Evolutionary conservation across 805 yeast species (phyloP), one percentile per base, ranked within the genome.

Genomic region (Debaryomyces castellii): DNA sequence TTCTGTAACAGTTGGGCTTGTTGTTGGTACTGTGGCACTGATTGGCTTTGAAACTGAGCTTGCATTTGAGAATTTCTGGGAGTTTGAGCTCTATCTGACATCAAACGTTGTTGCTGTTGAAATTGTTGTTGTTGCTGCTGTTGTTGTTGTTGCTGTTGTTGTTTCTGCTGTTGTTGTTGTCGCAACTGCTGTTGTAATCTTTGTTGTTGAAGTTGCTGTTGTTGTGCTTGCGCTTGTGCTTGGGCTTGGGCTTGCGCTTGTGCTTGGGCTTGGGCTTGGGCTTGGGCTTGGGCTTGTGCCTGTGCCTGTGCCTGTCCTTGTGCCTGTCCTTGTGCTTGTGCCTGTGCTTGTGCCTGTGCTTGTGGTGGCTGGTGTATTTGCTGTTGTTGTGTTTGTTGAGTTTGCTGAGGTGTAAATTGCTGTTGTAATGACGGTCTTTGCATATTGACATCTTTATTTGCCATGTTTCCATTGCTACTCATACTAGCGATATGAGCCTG

Each of bases 11-110:
- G 34, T 39, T 53, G 61, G 49, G 57, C 52, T 50, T 52, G 57
- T 40, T 46, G 55, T 43, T 48, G 54, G 40, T 51, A 48, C 27
- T 48, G 59, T 23, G 51, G 61, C 39, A 52, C 53, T 16, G 27
- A 36, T 44, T n/a, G 53, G 42, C 9, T 27, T 27, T 23, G 55
- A 46, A 16, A 40, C 21, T 45, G 48, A 8, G 41, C 38, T 43
- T 43, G 46, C 32, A 50, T 58, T 44, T 53, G 55, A 14, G 40
- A 45, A 27, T 35, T 38, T 43, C 43, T 39, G 8, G 39, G 12
- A 12, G 34, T 20, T 16, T 43, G 46, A 7, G 43, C 43, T 32
- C 39, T 43, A 22, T 43, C 46, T 3, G 48, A 8, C 47, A 48
- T 40, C 30, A 49, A 39, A 17, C 38, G 44, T 40, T 46, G 57